Evolutionary conservation across 2,329 filamentous ascomycete species (phyloP).

Genomic region (Colletotrichum cereale): DNA sequence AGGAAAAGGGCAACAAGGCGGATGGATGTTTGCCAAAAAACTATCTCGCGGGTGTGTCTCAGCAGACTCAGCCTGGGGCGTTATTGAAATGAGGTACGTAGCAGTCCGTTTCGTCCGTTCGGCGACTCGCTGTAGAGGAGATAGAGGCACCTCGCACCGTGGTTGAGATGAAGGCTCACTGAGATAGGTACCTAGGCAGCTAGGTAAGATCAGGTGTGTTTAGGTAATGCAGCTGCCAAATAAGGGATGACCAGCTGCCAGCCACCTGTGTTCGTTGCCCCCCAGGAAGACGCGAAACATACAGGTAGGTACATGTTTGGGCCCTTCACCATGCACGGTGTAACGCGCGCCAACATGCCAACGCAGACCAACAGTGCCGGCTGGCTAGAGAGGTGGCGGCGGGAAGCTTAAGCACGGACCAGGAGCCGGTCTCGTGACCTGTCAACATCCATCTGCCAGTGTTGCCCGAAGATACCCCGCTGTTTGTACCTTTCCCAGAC

Average conservation of each 20-base stretch:
- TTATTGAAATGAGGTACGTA: conserved; percentile 23
- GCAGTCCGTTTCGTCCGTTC: conserved; percentile 7
- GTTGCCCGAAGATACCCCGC: conserved; percentile 38
- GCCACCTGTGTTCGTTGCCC: background rate
- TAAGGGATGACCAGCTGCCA: background rate
- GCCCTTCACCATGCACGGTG: conserved; percentile 8
- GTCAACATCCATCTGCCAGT: conserved; percentile 24
- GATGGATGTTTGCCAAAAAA: conserved; percentile 2
- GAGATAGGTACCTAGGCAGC: no score
- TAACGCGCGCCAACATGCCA: conserved; percentile 6
- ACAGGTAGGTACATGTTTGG: conserved; percentile 30
- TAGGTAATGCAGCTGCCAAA: background rate
- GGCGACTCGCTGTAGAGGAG: background rate
- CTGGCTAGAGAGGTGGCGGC: background rate
- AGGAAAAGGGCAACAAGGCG: background rate
- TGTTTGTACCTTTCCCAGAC: background rate
- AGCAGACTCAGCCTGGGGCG: conserved; percentile 19
- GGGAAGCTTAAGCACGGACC: conserved; percentile 33
- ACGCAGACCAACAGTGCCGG: conserved; percentile 3
- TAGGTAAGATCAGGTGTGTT: background rate
- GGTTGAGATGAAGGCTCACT: conserved; percentile 15
- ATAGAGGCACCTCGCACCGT: background rate
- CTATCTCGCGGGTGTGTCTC: conserved; percentile 30
- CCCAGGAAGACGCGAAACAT: conserved; percentile 12
- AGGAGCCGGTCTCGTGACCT: conserved; percentile 39